phyloP scores from a whole-genome alignment of 345 rosid species.

The Gossypium stocksii region DNA sequence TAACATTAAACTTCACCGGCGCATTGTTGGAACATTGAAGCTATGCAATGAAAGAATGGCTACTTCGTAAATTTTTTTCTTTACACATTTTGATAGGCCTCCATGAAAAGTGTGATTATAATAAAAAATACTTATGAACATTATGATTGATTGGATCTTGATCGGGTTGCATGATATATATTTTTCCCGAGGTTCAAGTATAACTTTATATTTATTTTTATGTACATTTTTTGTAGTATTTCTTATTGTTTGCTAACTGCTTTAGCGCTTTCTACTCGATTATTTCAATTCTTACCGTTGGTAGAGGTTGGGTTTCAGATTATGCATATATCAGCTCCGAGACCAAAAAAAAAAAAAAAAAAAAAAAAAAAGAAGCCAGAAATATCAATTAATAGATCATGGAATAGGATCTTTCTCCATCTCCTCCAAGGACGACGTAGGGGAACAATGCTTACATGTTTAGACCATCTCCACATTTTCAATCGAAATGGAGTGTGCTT shows the following conservation, averaged over 20 bases:
- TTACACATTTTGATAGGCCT: not conserved
- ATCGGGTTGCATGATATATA: too few species aligned
- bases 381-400: too few species aligned
- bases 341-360: too few species aligned
- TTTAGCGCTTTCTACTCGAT: not conserved
- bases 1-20: not conserved
- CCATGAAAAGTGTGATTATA: too few species aligned
- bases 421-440: conserved; percentile 67
- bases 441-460: conserved; percentile 86
- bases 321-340: too few species aligned
- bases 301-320: not conserved
- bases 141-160: too few species aligned
- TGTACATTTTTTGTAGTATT: not conserved
- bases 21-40: not conserved
- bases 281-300: not conserved
- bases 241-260: not conserved
- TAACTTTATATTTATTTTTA: too few species aligned
- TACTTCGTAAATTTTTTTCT: not conserved
- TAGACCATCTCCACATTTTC: conserved; percentile 49
- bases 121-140: too few species aligned
- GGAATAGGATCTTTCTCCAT: conserved; percentile 31
- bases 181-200: too few species aligned
- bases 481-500: conserved; percentile 80
- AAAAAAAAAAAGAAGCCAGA: too few species aligned
- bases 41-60: not conserved